These are phyloP conservation scores for Papiliotrema nemorosa DNA, from an alignment of 1,284 basidiomycete genomes.

Conservation along the genomic window DNA sequence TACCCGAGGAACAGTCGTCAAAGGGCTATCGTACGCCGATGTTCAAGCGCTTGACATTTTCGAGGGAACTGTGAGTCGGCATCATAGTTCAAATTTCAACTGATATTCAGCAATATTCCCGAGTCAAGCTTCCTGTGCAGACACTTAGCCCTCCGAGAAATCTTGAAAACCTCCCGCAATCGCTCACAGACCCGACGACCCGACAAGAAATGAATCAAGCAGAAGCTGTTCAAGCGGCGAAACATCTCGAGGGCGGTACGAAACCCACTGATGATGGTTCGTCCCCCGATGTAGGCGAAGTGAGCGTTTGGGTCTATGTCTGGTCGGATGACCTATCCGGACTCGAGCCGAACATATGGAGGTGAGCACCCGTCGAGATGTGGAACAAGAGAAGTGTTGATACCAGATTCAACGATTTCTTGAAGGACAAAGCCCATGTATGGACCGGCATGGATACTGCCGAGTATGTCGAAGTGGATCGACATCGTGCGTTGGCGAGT, in stretches of 20 bases:
- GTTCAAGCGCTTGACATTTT: slow-evolving; percentile 65
- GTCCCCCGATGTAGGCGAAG: slow-evolving; percentile 6
- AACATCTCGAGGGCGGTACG: background rate
- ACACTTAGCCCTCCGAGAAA: slow-evolving; percentile 50
- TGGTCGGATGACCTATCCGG: slow-evolving; percentile 54
- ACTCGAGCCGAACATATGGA: slow-evolving; percentile 67
- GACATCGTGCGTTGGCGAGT: slow-evolving; percentile 11
- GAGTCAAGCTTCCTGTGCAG: slow-evolving; percentile 57
- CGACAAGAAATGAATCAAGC: slow-evolving; percentile 10
- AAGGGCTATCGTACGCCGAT: slow-evolving; percentile 61
- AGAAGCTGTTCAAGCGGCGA: slow-evolving; percentile 10
- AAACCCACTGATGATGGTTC: background rate
- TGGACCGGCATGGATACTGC: slow-evolving; percentile 30
- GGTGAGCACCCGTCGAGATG: slow-evolving; percentile 53
- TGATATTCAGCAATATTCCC: slow-evolving; percentile 63
- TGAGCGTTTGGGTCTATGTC: slow-evolving; percentile 64
- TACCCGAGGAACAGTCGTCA: slow-evolving; percentile 68
- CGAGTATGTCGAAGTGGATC: slow-evolving; percentile 40
- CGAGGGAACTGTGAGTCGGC: slow-evolving; percentile 66
- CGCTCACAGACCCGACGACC: slow-evolving; percentile 39
- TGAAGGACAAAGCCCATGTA: slow-evolving; percentile 33
- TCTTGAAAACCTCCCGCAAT: slow-evolving; percentile 38
- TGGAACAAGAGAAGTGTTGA: background rate
- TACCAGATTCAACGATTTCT: slow-evolving; percentile 33
- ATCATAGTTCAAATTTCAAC: too few species aligned